Percentiles rank a stretch among this genome's conserved stretches.
Evolutionary conservation across 2,329 filamentous ascomycete genomes (phyloP).

Genomic region (Colletotrichum navitas): DNA sequence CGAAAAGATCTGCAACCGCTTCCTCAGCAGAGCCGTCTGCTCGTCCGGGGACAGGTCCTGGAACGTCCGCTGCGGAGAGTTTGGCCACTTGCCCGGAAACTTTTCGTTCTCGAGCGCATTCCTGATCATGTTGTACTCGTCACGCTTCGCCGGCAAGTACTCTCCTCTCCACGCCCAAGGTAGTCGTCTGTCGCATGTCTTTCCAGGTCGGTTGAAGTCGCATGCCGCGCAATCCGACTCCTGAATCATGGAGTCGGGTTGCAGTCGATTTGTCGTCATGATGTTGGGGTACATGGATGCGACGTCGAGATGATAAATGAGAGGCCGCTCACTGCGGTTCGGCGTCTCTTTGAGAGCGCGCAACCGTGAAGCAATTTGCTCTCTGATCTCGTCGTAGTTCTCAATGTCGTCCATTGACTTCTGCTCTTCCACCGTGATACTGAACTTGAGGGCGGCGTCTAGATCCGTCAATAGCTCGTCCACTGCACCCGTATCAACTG

Average conservation of each 20-base stretch:
- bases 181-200: conserved; percentile 93
- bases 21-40: conserved; percentile 83
- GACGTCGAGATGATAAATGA: conserved; percentile 98
- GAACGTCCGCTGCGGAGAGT: conserved; percentile 78
- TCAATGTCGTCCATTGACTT: conserved; percentile 83
- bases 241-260: conserved; percentile 98
- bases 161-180: conserved; percentile 99
- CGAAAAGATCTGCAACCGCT: conserved; percentile 90
- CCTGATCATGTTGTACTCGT: conserved; percentile 99
- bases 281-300: conserved; percentile 99
- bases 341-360: conserved; percentile 83
- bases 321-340: conserved; percentile 84
- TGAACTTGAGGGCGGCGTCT: conserved; percentile 90
- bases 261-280: conserved; percentile 98
- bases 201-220: conserved; percentile 97
- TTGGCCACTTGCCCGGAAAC: conserved; percentile 85
- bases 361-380: conserved; percentile 81
- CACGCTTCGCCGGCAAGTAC: conserved; percentile 93
- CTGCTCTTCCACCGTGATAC: conserved; percentile 85
- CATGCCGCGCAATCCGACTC: conserved; percentile 97
- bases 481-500: conserved; percentile 87
- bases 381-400: conserved; percentile 87
- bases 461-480: conserved; percentile 90
- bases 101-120: conserved; percentile 91
- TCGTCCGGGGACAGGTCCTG: conserved; percentile 86